These are phyloP conservation scores for Ophiocordyceps australis DNA, from an alignment of 2,329 filamentous ascomycete species.

Conservation along the genomic window DNA sequence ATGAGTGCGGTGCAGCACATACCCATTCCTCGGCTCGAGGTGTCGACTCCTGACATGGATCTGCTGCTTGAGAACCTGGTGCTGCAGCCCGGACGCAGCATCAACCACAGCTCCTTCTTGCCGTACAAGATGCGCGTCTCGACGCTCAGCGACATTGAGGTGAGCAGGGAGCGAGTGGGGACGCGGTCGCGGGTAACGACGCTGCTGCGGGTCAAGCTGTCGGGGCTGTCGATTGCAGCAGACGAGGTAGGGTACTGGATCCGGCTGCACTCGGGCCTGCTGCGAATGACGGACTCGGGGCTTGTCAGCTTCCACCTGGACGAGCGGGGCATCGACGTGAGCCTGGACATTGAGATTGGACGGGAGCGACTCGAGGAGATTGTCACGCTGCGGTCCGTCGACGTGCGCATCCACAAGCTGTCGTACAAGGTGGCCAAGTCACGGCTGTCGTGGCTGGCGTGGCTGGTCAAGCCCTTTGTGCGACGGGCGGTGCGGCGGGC, in stretches of 20 bases:
- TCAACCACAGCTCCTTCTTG: constrained; percentile 77
- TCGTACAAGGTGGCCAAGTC: constrained; percentile 59
- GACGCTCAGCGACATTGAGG: constrained; percentile 72
- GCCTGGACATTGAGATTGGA: constrained; percentile 68
- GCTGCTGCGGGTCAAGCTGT: constrained; percentile 57
- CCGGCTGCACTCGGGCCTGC: constrained; percentile 55
- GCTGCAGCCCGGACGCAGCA: constrained; percentile 67
- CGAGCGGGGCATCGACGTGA: constrained; percentile 71
- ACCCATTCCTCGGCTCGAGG: constrained; percentile 78
- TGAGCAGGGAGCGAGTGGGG: constrained; percentile 51
- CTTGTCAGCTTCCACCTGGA: constrained; percentile 77
- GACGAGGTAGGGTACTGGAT: constrained; percentile 86
- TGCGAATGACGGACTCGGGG: constrained; percentile 64
- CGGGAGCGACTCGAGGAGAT: constrained; percentile 66
- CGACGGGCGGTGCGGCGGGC: constrained; percentile 64
- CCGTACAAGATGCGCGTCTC: constrained; percentile 69
- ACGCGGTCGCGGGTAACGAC: constrained; percentile 51
- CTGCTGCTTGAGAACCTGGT: constrained; percentile 81
- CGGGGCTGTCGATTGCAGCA: constrained; percentile 68
- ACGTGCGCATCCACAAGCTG: constrained; percentile 73
- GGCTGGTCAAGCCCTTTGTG: constrained; percentile 70
- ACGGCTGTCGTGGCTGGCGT: constrained; percentile 60
- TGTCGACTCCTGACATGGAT: constrained; percentile 68
- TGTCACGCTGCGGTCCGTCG: constrained; percentile 55
- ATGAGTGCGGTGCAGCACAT: constrained; percentile 70